Evolutionary conservation across 73 alveolate genomes (phyloP).

Genomic region (Diophrys sp.): DNA sequence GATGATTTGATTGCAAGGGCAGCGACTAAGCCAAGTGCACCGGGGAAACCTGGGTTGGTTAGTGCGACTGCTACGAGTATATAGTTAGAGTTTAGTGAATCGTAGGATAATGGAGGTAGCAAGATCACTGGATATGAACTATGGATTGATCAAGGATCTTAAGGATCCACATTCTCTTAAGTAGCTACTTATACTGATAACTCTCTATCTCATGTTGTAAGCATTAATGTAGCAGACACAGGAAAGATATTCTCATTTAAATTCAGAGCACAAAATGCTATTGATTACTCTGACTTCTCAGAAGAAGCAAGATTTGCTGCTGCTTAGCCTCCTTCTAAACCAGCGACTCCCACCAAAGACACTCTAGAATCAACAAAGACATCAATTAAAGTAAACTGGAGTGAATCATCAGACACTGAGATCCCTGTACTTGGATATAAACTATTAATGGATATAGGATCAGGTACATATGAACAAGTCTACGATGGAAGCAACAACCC

Average conservation of each 20-base stretch:
- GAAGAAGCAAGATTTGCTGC: conserved; percentile 7
- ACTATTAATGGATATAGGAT: conserved; percentile 34
- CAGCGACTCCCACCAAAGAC: conserved; percentile 22
- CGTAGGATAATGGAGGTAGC: conserved; percentile 64
- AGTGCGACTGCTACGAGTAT: conserved; percentile 16
- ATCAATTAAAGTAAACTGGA: conserved; percentile 36
- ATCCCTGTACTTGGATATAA: conserved; percentile 30
- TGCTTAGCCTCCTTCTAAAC: conserved; percentile 13
- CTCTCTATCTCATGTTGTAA: too few relatives aligned
- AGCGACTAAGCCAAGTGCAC: conserved; percentile 48
- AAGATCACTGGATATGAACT: conserved; percentile 37
- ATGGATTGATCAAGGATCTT: conserved; percentile 61
- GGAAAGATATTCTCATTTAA: conserved; percentile 34
- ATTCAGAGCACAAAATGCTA: conserved; percentile 31
- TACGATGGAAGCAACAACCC: conserved; percentile 65
- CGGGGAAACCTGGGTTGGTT: conserved; percentile 36
- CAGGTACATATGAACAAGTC: too few relatives aligned
- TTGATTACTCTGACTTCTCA: conserved; percentile 38
- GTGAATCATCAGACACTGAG: conserved; percentile 7
- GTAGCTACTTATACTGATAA: conserved; percentile 7
- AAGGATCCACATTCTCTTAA: conserved; percentile 17
- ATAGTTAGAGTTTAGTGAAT: conserved; percentile 5
- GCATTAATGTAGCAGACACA: too few relatives aligned
- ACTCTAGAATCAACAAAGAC: conserved; percentile 21
- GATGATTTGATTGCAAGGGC: conserved; percentile 17